Conservation (phyloP, 2,329 filamentous ascomycete species). For the Neonectria sp. region DNA sequence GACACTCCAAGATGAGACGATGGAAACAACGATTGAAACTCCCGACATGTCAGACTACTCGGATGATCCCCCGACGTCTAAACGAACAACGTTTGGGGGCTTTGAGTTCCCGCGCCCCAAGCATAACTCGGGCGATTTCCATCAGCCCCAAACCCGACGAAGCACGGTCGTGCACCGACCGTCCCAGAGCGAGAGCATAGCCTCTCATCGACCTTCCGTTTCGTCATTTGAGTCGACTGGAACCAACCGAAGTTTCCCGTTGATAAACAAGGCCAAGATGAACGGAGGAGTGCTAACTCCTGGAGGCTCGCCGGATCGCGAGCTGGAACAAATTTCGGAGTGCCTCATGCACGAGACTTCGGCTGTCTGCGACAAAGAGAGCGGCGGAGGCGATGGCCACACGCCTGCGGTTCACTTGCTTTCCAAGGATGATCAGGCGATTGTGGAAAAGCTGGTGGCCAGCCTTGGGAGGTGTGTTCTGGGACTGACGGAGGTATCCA, state of each 20-base stretch:
- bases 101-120: slow-evolving; percentile 44
- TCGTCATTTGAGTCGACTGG: slow-evolving; percentile 72
- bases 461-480: slow-evolving; percentile 73
- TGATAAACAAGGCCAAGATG: slow-evolving; percentile 67
- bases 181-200: slow-evolving; percentile 35
- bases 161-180: slow-evolving; percentile 61
- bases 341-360: slow-evolving; percentile 64
- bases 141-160: slow-evolving; percentile 41
- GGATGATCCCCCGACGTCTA: slow-evolving; percentile 39
- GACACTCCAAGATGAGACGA: slow-evolving; percentile 35
- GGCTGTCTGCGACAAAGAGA: slow-evolving; percentile 57
- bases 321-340: slow-evolving; percentile 64
- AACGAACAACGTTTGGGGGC: slow-evolving; percentile 46
- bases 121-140: slow-evolving; percentile 47
- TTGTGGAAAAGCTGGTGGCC: slow-evolving; percentile 73
- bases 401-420: slow-evolving; percentile 64
- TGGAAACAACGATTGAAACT: slow-evolving; percentile 40
- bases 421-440: slow-evolving; percentile 69
- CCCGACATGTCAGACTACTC: slow-evolving; percentile 39
- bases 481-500: slow-evolving; percentile 69
- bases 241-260: slow-evolving; percentile 74
- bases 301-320: slow-evolving; percentile 64
- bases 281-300: slow-evolving; percentile 61
- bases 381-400: slow-evolving; percentile 44
- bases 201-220: slow-evolving; percentile 62